phyloP scores from a whole-genome alignment of 805 yeast species.

The Starmera caribaea region DNA sequence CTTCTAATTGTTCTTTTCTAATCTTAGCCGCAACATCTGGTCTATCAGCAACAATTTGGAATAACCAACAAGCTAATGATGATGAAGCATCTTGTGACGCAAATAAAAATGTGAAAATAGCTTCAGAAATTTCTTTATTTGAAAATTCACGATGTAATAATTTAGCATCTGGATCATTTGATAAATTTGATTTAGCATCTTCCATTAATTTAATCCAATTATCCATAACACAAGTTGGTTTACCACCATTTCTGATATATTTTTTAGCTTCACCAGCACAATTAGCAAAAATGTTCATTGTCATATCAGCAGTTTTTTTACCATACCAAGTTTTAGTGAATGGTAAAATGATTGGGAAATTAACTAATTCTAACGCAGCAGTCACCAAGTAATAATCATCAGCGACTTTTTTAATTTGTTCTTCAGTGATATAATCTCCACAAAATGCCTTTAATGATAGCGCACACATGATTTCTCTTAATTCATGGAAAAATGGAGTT shows the following conservation, averaged over 20 bases:
- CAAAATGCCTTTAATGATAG: constrained; percentile 88
- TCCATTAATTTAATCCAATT: constrained; percentile 88
- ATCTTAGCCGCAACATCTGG: constrained; percentile 83
- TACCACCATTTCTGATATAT: constrained; percentile 67
- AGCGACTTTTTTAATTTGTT: constrained; percentile 78
- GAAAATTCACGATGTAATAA: constrained; percentile 71
- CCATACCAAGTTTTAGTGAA: constrained; percentile 99
- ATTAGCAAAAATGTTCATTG: constrained; percentile 81
- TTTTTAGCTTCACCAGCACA: constrained; percentile 87
- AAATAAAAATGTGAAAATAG: constrained; percentile 90
- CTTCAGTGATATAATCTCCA: constrained; percentile 90
- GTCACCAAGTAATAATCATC: constrained; percentile 90
- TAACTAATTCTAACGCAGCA: constrained; percentile 93
- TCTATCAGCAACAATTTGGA: constrained; percentile 92
- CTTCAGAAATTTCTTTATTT: constrained; percentile 90
- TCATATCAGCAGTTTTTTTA: constrained; percentile 82
- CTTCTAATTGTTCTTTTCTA: constrained; percentile 83
- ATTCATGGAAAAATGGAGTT: constrained; percentile 76
- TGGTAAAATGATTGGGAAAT: constrained; percentile 94
- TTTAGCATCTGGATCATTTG: constrained; percentile 42
- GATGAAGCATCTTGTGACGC: constrained; percentile 99
- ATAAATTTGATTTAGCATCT: constrained; percentile 42
- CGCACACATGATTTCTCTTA: constrained; percentile 95
- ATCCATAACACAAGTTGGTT: constrained; percentile 86
- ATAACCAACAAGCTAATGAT: constrained; percentile 95